A percentile compares a stretch with the other conserved stretches of the same genome.
phyloP scores from a whole-genome alignment of 2,329 filamentous ascomycete species.

The Colletotrichum trifolii region DNA sequence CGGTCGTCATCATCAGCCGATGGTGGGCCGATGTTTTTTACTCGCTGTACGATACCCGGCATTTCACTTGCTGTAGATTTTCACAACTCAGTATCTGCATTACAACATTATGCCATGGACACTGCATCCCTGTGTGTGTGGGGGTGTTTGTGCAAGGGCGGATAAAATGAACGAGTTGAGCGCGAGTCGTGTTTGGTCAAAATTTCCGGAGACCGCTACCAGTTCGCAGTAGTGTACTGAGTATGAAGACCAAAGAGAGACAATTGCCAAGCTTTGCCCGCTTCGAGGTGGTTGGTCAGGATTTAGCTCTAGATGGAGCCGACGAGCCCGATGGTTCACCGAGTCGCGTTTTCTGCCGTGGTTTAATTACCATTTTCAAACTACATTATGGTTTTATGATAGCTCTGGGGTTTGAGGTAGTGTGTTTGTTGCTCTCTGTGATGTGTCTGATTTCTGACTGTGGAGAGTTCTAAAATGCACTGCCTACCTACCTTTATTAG shows the following conservation, averaged over 20 bases:
- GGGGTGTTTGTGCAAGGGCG: neutral
- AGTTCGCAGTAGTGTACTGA: too few species aligned
- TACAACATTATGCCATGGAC: neutral
- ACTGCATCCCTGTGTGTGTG: neutral
- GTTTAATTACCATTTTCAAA: too few species aligned
- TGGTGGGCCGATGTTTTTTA: conserved; percentile 30
- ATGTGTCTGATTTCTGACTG: too few species aligned
- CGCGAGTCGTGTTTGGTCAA: conserved; percentile 27
- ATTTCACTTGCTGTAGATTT: neutral
- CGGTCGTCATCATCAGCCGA: conserved; percentile 34
- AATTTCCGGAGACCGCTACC: conserved; percentile 8
- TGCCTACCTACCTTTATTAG: too few species aligned
- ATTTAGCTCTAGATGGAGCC: neutral
- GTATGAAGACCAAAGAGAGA: neutral
- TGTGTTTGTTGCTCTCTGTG: too few species aligned
- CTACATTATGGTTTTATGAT: too few species aligned
- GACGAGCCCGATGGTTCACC: conserved; percentile 11
- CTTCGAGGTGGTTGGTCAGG: neutral
- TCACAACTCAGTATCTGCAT: conserved; percentile 24
- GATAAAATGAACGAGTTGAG: conserved; percentile 19
- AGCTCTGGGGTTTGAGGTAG: too few species aligned
- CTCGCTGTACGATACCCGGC: conserved; percentile 23
- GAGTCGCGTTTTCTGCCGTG: neutral
- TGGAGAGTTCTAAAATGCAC: too few species aligned
- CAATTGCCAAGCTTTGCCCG: neutral